Base-by-base conservation (phyloP, 2,329 filamentous ascomycete genomes). In the Simplicillium sp. region DNA sequence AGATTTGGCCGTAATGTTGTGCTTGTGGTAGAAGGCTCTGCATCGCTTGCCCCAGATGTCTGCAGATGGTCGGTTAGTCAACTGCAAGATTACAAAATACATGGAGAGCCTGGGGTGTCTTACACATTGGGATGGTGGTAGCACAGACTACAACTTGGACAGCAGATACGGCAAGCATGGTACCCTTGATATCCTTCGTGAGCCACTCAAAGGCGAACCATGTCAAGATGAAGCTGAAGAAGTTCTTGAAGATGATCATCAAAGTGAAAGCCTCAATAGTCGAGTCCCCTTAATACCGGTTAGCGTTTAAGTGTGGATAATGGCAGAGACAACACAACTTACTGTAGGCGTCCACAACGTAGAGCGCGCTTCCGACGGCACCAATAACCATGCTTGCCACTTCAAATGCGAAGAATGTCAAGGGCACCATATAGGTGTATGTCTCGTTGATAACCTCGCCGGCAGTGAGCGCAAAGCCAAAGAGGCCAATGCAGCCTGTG, bases 311-410 rank as follows among this genome's bases (percentile, higher is more conserved):
- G 34, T 18, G 17, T 11, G 5, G 6, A 14, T 18, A 9, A 12
- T 12, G 20, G n/a, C n/a, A n/a, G n/a, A n/a, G n/a, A n/a, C 28
- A 37, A 37, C 18, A 29, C 35, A 8, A 74, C 80, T 60, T 65
- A 83, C 88, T 82, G 62, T 96, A 90, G 0, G 89, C 89, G 63
- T 96, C 90, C 7, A 95, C 85, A 54, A 96, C 83, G 56, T 97
- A 97, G 17, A 95, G 66, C 1, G 86, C 85, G 46, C 80, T 84
- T 2, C 86, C 82, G 2, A 95, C 87, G 2, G 89, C 87, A 1
- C 89, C 89, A 54, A 94, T 80, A 1, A 96, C 87, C 87, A 95
- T 95, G 2, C 87, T 87, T 45, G 83, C 80, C 8, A 95, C 85
- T 56, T 92, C 80, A 41, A 92, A 73, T 0, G 75, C 84, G 51